These are phyloP conservation scores for Amanita rimosa DNA, from an alignment of 768 basidiomycete genomes.

Conservation along the genomic window DNA sequence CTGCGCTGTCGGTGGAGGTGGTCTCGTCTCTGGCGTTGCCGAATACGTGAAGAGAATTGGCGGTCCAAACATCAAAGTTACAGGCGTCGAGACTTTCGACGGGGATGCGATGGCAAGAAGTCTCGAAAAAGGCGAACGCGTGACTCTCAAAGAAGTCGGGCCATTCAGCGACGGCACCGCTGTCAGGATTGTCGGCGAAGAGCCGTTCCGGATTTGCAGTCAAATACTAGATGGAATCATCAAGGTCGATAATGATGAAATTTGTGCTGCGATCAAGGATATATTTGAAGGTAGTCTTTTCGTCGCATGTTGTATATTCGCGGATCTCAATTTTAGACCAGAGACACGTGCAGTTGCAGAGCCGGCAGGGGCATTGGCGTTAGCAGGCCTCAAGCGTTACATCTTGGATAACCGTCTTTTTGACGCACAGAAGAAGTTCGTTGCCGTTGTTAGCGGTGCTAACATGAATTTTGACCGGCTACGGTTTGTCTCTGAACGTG, in stretches of 20 bases:
- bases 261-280: conserved; percentile 98
- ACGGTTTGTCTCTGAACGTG: conserved; percentile 97
- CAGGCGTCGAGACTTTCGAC: conserved; percentile 91
- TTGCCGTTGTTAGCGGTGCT: conserved; percentile 88
- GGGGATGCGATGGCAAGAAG: conserved; percentile 90
- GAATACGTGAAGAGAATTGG: conserved; percentile 93
- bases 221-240: conserved; percentile 74
- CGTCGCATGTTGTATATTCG: background rate
- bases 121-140: conserved; percentile 68
- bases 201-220: conserved; percentile 89
- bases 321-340: conserved; percentile 17
- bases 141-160: conserved; percentile 82
- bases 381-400: conserved; percentile 87
- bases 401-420: conserved; percentile 73
- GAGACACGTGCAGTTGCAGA: conserved; percentile 96
- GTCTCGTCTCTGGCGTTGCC: conserved; percentile 80
- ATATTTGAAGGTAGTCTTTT: conserved; percentile 76
- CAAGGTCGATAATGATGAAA: conserved; percentile 86
- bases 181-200: conserved; percentile 89
- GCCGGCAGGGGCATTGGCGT: conserved; percentile 86
- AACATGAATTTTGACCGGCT: conserved; percentile 99
- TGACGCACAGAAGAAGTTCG: conserved; percentile 79
- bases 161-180: conserved; percentile 98
- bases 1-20: conserved; percentile 89
- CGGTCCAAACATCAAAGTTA: conserved; percentile 65